These are phyloP conservation scores for Biancaea sappan DNA, from an alignment of 306 rosid genomes.

Conservation along the genomic window DNA sequence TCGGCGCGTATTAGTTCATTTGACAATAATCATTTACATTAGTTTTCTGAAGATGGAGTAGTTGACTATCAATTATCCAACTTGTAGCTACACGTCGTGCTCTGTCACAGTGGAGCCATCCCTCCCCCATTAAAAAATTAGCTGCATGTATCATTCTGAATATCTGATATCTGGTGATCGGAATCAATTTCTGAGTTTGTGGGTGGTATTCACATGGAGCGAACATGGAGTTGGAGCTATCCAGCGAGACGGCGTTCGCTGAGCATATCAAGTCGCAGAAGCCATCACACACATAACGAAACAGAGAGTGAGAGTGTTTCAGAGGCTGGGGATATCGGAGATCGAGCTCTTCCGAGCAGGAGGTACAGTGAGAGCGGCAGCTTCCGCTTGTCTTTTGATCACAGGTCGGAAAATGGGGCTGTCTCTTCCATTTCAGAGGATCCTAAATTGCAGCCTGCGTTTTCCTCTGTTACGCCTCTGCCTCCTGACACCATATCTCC, in stretches of 20 bases:
- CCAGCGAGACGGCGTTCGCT: slow-evolving; percentile 59
- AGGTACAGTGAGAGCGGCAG: slow-evolving; percentile 54
- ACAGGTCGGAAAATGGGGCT: slow-evolving; percentile 48
- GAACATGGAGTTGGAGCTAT: slow-evolving; percentile 45
- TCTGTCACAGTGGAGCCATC: neutral
- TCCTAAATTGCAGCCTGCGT: slow-evolving; percentile 30
- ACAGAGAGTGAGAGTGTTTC: slow-evolving; percentile 59
- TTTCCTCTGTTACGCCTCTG: slow-evolving; percentile 44
- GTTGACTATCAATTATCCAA: neutral
- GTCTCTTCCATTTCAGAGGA: slow-evolving; percentile 45
- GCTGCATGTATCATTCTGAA: slow-evolving; percentile 4
- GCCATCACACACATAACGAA: slow-evolving; percentile 43
- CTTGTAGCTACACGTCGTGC: neutral
- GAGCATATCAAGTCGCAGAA: slow-evolving; percentile 47
- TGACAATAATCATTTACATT: neutral
- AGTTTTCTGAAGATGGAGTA: neutral
- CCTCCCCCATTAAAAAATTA: neutral
- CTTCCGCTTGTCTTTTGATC: slow-evolving; percentile 45
- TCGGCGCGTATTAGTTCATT: neutral
- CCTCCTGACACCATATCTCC: slow-evolving; percentile 42
- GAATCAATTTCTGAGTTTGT: neutral
- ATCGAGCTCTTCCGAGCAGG: slow-evolving; percentile 64
- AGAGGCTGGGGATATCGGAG: slow-evolving; percentile 92
- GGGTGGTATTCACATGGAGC: slow-evolving; percentile 38
- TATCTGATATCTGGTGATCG: neutral